These are phyloP conservation scores for Chlorella sp. DNA, from an alignment of 139 green algal species.

Conservation along the genomic window DNA sequence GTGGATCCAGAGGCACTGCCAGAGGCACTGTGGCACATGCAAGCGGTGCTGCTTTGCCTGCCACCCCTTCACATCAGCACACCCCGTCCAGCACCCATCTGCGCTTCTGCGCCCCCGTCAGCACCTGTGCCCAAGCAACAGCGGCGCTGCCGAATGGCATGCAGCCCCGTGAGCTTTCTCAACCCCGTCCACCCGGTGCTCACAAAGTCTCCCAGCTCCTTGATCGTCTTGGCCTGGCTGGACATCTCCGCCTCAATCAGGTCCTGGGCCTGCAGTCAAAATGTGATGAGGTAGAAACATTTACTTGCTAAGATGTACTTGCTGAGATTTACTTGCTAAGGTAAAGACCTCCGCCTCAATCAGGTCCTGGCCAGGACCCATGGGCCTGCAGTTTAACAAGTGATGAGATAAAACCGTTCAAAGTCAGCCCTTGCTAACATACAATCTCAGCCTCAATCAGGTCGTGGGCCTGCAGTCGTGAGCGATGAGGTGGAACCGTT, in stretches of 20 bases:
- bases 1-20: too few relatives aligned
- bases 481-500: background rate
- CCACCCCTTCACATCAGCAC: too few relatives aligned
- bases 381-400: background rate
- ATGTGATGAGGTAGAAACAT: background rate
- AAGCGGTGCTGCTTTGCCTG: too few relatives aligned
- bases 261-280: constrained; percentile 68
- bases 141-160: too few relatives aligned
- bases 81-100: too few relatives aligned
- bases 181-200: background rate
- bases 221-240: constrained; percentile 76
- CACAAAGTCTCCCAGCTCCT: constrained; percentile 86
- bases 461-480: background rate
- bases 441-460: background rate
- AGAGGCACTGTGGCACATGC: too few relatives aligned
- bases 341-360: constrained; percentile 74
- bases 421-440: background rate
- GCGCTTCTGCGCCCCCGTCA: too few relatives aligned
- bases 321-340: too few relatives aligned
- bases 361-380: constrained; percentile 80
- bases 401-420: background rate
- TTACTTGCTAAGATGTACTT: too few relatives aligned
- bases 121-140: too few relatives aligned
- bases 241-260: constrained; percentile 84
- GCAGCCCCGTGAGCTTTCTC: too few relatives aligned